Percentiles rank a stretch among this genome's conserved stretches.
Evolutionary conservation across 495 filamentous ascomycete species (phyloP).

Genomic region (Neurospora hispaniola): DNA sequence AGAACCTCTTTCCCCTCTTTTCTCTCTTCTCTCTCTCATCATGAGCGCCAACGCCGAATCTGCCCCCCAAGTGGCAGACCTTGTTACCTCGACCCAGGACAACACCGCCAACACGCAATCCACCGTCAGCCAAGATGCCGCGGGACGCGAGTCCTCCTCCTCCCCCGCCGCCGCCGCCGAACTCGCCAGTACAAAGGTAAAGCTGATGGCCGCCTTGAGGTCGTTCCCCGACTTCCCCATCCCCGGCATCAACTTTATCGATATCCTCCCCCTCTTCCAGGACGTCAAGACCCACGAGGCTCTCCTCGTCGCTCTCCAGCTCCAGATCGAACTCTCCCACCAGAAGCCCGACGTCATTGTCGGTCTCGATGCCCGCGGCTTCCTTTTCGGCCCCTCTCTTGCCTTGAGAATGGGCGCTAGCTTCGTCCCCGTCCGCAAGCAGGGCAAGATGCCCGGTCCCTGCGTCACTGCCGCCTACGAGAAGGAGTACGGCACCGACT

Average conservation of each 20-base stretch:
- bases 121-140: conserved; percentile 38
- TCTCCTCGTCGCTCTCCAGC: conserved; percentile 76
- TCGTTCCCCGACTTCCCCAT: conserved; percentile 92
- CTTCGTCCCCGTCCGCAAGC: conserved; percentile 92
- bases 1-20: neutral
- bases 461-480: conserved; percentile 71
- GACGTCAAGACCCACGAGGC: conserved; percentile 60
- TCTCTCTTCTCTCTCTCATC: conserved; percentile 37
- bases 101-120: conserved; percentile 25
- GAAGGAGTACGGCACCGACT: conserved; percentile 97
- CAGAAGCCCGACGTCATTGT: conserved; percentile 77
- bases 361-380: conserved; percentile 88
- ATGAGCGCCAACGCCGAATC: conserved; percentile 41
- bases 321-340: conserved; percentile 46
- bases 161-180: conserved; percentile 67
- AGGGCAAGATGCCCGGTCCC: conserved; percentile 89
- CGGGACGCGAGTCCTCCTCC: conserved; percentile 47
- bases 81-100: conserved; percentile 7
- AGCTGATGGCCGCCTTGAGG: conserved; percentile 38
- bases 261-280: conserved; percentile 95
- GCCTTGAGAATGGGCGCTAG: conserved; percentile 75
- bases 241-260: conserved; percentile 92
- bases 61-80: conserved; percentile 14
- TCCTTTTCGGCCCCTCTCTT: conserved; percentile 86
- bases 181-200: conserved; percentile 92